These are phyloP conservation scores for Raphanus sativus DNA, from an alignment of 345 rosid genomes.

Conservation along the genomic window DNA sequence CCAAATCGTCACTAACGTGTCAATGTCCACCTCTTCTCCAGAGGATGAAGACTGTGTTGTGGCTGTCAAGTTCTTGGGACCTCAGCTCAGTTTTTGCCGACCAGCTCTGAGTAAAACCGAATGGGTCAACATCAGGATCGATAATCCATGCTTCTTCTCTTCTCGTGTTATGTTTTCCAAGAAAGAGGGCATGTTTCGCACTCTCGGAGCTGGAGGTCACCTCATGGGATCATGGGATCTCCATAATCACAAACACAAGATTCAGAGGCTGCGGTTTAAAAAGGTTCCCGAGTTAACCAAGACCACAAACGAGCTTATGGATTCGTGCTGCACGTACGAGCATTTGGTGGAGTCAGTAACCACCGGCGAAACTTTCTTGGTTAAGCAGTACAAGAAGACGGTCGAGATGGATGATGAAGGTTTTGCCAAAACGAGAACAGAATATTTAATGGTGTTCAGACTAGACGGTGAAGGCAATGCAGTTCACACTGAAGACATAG, in stretches of 20 bases:
- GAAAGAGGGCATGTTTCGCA: background rate
- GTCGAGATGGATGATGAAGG: background rate
- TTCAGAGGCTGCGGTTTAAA: background rate
- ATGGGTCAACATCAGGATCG: background rate
- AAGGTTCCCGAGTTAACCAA: background rate
- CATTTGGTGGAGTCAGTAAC: background rate
- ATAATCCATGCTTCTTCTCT: background rate
- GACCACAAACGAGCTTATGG: background rate
- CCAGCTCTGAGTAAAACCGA: background rate
- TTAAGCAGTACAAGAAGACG: background rate
- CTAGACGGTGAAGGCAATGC: constrained; percentile 48
- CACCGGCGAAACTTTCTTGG: background rate
- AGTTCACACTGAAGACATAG: background rate
- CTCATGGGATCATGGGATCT: background rate
- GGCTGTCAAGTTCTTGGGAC: background rate
- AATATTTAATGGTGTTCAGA: constrained; percentile 35
- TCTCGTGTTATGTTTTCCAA: background rate
- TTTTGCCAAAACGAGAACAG: background rate
- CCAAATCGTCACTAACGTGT: background rate
- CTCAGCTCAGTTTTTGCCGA: background rate
- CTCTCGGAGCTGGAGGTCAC: background rate
- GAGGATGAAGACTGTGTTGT: background rate
- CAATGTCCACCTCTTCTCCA: background rate
- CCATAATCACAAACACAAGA: background rate
- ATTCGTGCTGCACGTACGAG: background rate